These are phyloP conservation scores for Lantana camara DNA, from an alignment of 257 asterid species.

Conservation along the genomic window DNA sequence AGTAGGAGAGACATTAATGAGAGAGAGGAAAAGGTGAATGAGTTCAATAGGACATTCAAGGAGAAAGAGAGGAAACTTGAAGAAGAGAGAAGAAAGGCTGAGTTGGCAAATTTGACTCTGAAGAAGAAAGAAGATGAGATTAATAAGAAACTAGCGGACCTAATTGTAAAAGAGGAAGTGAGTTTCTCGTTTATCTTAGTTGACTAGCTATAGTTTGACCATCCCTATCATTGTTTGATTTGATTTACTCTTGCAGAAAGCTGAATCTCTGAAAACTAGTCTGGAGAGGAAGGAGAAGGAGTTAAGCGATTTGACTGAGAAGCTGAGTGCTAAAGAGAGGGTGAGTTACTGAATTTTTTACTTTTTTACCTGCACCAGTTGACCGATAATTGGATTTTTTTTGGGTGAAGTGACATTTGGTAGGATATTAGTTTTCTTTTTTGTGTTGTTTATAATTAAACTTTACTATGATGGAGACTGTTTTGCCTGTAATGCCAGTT, in stretches of 20 bases:
- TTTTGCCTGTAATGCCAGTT: conserved; percentile 23
- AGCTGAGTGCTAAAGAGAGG: conserved; percentile 67
- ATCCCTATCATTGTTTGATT: conserved; percentile 7
- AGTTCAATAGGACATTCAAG: conserved; percentile 46
- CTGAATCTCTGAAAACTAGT: conserved; percentile 46
- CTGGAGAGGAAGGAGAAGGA: conserved; percentile 69
- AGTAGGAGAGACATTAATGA: conserved; percentile 64
- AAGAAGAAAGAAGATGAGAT: conserved; percentile 68
- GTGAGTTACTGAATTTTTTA: conserved; percentile 45
- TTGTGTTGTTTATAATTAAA: neutral
- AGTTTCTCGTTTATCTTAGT: conserved; percentile 35
- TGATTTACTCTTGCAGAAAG: conserved; percentile 55
- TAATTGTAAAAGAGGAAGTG: conserved; percentile 64
- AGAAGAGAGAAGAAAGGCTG: conserved; percentile 57
- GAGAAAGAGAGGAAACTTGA: conserved; percentile 59
- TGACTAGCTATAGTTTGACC: neutral
- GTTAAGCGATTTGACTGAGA: conserved; percentile 55
- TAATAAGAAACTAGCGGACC: conserved; percentile 48
- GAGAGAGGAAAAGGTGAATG: conserved; percentile 72
- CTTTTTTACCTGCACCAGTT: conserved; percentile 4
- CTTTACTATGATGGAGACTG: no score
- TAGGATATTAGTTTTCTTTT: neutral
- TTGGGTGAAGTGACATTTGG: neutral
- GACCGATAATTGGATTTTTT: neutral
- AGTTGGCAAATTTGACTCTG: conserved; percentile 40